Base-by-base conservation (phyloP, 306 rosid species). In the Quillaja saponaria region DNA sequence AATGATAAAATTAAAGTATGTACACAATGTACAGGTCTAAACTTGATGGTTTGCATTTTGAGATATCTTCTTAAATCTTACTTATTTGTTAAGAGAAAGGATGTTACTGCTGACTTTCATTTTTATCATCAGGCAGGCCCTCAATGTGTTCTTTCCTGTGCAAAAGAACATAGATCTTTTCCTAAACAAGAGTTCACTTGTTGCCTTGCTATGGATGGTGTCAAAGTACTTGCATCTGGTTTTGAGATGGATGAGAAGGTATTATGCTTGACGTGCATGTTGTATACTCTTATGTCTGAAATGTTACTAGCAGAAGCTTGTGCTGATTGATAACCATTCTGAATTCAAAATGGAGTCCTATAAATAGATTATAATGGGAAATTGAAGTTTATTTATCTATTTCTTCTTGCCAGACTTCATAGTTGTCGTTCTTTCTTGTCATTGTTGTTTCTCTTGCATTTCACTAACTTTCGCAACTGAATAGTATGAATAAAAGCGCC, bases 141-240 rank as follows among this genome's bases (percentile, higher is more conserved):
- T 39, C 92, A 82, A 59, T 92, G 96, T 44, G 89, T 86, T 68
- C 86, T 88, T 74, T 73, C 88, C 17, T 88, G 95, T 66, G 90
- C 90, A 17, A 84, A 74, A 56, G 92, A 80, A 74, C 61, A 67
- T 33, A 84, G 79, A 64, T 61, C 87, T 34, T 74, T 92, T 35
- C 96, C 98, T 55, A 82, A 80, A 74, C 87, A 78, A 74, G 82
- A 81, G 11, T 92, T 79, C 77, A 81, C 94, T 67, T 92, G 98
- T 73, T 92, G 96, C 87, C 85, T 88, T 69, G 87, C 96, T 20
- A 79, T 92, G 96, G 96, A 86, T 51, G 95, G 94, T 70, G 90
- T 88, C 64, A 92, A 84, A 77, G 76, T 92, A 19, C 92, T 92
- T 50, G 94, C 95, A 25, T 92, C 98, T 34, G 98, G 98, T 66